Evolutionary conservation across 1,284 basidiomycete species (phyloP).

Genomic region (Fistulinella cinereoalba): DNA sequence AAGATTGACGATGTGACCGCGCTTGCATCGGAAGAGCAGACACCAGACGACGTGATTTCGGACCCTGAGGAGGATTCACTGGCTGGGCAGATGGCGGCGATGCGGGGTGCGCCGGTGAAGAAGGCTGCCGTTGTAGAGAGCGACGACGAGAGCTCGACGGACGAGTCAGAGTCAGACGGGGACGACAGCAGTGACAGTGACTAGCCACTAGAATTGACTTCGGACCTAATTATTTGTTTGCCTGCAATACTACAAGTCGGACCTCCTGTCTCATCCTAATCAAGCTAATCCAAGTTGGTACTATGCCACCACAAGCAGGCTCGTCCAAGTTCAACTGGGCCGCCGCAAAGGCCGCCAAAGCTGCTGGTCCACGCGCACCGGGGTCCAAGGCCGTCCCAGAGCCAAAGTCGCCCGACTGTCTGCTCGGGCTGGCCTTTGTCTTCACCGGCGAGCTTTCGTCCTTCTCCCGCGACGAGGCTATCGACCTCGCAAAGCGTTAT

Average conservation of each 20-base stretch:
- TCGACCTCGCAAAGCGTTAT: slow-evolving; percentile 88
- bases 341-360: slow-evolving; percentile 61
- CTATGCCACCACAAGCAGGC: background rate
- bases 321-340: slow-evolving; percentile 51
- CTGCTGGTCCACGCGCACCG: slow-evolving; percentile 70
- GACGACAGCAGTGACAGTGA: slow-evolving; percentile 31
- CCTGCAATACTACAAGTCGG: no score
- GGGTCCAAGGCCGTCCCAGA: slow-evolving; percentile 85
- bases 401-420: slow-evolving; percentile 67
- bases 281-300: background rate
- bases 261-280: no score
- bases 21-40: slow-evolving; percentile 57
- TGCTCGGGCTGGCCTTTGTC: slow-evolving; percentile 88
- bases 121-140: slow-evolving; percentile 44
- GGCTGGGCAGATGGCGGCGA: slow-evolving; percentile 97
- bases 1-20: slow-evolving; percentile 74
- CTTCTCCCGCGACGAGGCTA: slow-evolving; percentile 85
- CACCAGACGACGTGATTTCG: slow-evolving; percentile 86
- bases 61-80: slow-evolving; percentile 94
- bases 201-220: slow-evolving; percentile 7
- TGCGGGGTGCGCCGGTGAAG: slow-evolving; percentile 92
- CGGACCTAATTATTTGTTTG: background rate
- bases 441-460: slow-evolving; percentile 93
- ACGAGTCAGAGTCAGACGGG: slow-evolving; percentile 16
- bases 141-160: slow-evolving; percentile 42